These are phyloP conservation scores for Picochlorum sp. DNA, from an alignment of 139 green algal genomes.

Conservation along the genomic window DNA sequence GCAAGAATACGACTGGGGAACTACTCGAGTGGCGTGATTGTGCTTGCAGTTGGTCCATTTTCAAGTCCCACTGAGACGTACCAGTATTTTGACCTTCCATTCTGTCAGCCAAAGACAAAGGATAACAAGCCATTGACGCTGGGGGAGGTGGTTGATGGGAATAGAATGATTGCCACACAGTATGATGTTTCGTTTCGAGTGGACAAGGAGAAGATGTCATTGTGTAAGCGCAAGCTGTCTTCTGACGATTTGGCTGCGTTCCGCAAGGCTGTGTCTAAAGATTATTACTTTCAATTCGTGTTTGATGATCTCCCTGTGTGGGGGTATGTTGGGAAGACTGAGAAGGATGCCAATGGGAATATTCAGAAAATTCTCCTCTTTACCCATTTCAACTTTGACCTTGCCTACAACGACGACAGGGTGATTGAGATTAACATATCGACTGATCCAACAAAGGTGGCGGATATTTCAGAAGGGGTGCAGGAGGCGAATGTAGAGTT, in stretches of 20 bases:
- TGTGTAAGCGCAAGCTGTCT: slow-evolving; percentile 75
- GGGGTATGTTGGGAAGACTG: slow-evolving; percentile 81
- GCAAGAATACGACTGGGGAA: no score
- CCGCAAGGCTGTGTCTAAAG: slow-evolving; percentile 53
- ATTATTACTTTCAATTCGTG: slow-evolving; percentile 21
- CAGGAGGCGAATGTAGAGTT: slow-evolving; percentile 39
- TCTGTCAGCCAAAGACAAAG: slow-evolving; percentile 71
- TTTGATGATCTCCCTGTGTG: slow-evolving; percentile 79
- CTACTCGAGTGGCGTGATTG: neutral
- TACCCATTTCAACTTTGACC: slow-evolving; percentile 93
- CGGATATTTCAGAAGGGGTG: slow-evolving; percentile 24
- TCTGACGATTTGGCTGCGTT: slow-evolving; percentile 75
- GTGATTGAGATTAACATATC: slow-evolving; percentile 77
- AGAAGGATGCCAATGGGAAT: neutral
- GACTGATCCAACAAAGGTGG: slow-evolving; percentile 12
- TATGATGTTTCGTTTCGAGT: slow-evolving; percentile 73
- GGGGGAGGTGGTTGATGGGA: slow-evolving; percentile 56
- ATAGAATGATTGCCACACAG: slow-evolving; percentile 72
- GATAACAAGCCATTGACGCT: slow-evolving; percentile 77
- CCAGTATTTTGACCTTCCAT: slow-evolving; percentile 88
- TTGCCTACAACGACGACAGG: slow-evolving; percentile 73
- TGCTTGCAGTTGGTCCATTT: slow-evolving; percentile 9
- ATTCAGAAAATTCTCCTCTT: slow-evolving; percentile 62
- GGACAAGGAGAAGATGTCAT: slow-evolving; percentile 63
- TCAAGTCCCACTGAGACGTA: slow-evolving; percentile 72